A percentile compares a stretch with the other conserved stretches of the same genome.
phyloP scores from a whole-genome alignment of 1,284 basidiomycete genomes.

The Paramarasmius palmivorus region DNA sequence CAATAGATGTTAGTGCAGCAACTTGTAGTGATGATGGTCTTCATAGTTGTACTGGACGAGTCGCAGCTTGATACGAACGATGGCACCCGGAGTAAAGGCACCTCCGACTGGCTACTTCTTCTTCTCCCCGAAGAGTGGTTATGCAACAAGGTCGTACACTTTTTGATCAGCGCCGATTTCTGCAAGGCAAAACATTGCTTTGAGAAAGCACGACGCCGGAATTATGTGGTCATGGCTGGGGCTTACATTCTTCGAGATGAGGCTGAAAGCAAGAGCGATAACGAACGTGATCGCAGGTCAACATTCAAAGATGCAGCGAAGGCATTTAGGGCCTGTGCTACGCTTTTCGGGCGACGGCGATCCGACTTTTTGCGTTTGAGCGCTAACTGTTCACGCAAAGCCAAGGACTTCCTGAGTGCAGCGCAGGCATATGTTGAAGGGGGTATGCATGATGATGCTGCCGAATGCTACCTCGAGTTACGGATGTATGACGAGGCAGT shows the following conservation, averaged over 20 bases:
- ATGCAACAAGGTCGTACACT: constrained; percentile 46
- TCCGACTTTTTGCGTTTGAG: constrained; percentile 47
- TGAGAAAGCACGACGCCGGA: constrained; percentile 46
- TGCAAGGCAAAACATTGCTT: constrained; percentile 65
- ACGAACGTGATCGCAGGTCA: constrained; percentile 19
- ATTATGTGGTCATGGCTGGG: constrained; percentile 44
- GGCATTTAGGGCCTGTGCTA: constrained; percentile 47
- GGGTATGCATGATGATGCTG: constrained; percentile 44
- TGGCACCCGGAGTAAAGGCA: constrained; percentile 41
- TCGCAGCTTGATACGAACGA: constrained; percentile 41
- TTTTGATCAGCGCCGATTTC: constrained; percentile 56
- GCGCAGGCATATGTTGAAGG: constrained; percentile 46
- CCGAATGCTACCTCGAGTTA: constrained; percentile 47
- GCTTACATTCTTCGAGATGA: constrained; percentile 37
- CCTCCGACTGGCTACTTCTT: constrained; percentile 50
- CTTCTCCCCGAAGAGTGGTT: constrained; percentile 57
- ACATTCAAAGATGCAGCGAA: constrained; percentile 48
- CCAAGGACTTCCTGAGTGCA: constrained; percentile 40
- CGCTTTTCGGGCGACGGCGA: constrained; percentile 23
- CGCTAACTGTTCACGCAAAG: constrained; percentile 53
- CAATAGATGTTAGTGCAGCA: neutral
- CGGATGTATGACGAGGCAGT: constrained; percentile 58
- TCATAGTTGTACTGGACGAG: constrained; percentile 49
- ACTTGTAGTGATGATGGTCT: neutral
- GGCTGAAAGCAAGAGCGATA: constrained; percentile 13